Conservation (phyloP, 305 asterid species). For the Fraxinus nigra region DNA sequence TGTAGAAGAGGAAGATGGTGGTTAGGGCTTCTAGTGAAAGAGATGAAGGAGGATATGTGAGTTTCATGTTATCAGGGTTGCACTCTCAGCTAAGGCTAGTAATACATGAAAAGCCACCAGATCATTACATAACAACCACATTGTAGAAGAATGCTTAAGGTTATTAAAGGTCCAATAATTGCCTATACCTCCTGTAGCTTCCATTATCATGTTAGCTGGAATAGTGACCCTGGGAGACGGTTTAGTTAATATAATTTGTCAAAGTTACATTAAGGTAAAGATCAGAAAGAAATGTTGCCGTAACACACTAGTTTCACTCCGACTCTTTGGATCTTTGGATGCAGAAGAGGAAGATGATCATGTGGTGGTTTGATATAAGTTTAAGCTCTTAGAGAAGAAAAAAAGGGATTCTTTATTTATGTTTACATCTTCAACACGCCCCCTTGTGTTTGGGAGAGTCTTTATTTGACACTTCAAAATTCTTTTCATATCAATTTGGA, state of each 20-base stretch:
- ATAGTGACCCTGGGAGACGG: slow-evolving; percentile 3
- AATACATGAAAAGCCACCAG: not conserved
- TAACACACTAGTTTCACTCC: not conserved
- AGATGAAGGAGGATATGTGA: not conserved
- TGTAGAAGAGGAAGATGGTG: not conserved
- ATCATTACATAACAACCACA: not conserved
- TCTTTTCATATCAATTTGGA: not conserved
- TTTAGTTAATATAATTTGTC: not conserved
- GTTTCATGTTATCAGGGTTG: not conserved
- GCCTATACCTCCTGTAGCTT: not conserved
- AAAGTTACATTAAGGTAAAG: not conserved
- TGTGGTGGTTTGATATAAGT: not conserved
- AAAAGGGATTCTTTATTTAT: not conserved
- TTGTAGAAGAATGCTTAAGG: not conserved
- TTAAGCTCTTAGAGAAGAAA: not conserved
- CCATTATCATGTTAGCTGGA: not conserved
- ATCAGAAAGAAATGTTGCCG: not conserved
- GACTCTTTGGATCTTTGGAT: not conserved
- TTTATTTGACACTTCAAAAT: not conserved
- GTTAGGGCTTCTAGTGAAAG: not conserved
- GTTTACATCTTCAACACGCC: not conserved
- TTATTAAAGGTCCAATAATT: not conserved
- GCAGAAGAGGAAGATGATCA: not conserved
- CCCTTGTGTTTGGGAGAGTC: not conserved
- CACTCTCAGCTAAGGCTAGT: not conserved